Conservation (phyloP, 2,329 filamentous ascomycete genomes). For the Venturia oleaginea region DNA sequence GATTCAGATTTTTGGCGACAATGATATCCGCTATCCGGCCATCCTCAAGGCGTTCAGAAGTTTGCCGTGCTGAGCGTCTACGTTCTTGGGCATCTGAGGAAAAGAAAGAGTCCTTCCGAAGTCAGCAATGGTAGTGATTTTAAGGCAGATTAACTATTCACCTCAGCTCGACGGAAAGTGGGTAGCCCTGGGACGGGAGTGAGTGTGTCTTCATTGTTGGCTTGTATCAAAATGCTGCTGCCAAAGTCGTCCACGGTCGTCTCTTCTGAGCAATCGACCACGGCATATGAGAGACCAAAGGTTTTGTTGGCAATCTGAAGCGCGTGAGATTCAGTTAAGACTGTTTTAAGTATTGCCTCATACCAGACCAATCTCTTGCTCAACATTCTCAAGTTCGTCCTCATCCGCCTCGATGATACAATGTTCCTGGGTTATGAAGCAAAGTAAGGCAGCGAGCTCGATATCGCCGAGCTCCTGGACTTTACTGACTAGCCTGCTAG, state of each 20-base stretch:
- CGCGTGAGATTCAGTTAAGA: conserved; percentile 7
- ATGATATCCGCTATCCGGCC: conserved; percentile 65
- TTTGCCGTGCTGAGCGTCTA: neutral
- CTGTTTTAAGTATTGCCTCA: conserved; percentile 8
- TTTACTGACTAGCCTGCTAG: conserved; percentile 41
- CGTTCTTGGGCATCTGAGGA: conserved; percentile 1
- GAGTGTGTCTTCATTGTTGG: conserved; percentile 14
- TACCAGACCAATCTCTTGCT: conserved; percentile 51
- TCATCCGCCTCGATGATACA: conserved; percentile 72
- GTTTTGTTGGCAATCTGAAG: conserved; percentile 42
- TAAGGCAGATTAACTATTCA: neutral
- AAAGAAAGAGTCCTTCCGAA: conserved; percentile 3
- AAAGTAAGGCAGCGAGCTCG: conserved; percentile 77
- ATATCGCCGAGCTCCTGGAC: conserved; percentile 76
- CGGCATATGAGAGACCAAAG: conserved; percentile 61
- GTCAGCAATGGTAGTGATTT: neutral
- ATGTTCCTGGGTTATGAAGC: conserved; percentile 72
- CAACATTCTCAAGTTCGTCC: conserved; percentile 55
- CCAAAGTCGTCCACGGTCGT: conserved; percentile 78
- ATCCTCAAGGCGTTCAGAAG: neutral
- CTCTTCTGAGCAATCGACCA: conserved; percentile 62
- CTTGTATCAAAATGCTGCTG: conserved; percentile 51
- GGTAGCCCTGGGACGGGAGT: conserved; percentile 11
- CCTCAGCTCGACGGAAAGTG: neutral
- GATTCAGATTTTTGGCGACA: conserved; percentile 70